These are phyloP conservation scores for Kwoniella europaea DNA, from an alignment of 768 basidiomycete genomes.

Conservation along the genomic window DNA sequence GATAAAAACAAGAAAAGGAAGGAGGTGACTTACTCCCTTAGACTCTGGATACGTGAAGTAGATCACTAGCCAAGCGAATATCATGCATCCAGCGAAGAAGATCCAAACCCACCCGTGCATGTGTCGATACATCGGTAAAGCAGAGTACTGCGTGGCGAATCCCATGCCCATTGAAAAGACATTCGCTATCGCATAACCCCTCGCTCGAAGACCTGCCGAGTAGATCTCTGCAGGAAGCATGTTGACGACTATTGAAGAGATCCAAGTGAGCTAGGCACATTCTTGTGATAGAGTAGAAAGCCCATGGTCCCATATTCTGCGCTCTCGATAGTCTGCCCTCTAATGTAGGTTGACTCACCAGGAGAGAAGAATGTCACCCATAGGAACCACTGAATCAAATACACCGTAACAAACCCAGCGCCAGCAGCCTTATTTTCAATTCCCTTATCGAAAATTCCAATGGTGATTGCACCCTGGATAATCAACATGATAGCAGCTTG, in stretches of 20 bases:
- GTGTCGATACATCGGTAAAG: conserved; percentile 41
- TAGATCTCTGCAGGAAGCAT: conserved; percentile 47
- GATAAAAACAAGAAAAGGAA: too few relatives aligned
- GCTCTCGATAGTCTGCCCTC: too few relatives aligned
- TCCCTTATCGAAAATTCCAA: conserved; percentile 44
- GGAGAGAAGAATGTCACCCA: conserved; percentile 44
- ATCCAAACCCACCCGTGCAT: conserved; percentile 47
- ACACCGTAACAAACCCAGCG: conserved; percentile 40
- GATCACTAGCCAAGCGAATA: conserved; percentile 33
- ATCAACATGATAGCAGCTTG: conserved; percentile 36
- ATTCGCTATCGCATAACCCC: conserved; percentile 44
- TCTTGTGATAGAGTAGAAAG: too few relatives aligned
- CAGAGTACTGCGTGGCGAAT: conserved; percentile 44
- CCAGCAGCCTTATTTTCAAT: conserved; percentile 39
- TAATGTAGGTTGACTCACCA: conserved; percentile 38
- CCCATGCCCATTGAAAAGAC: conserved; percentile 45
- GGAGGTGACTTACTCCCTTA: conserved; percentile 44
- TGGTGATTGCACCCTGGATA: conserved; percentile 33
- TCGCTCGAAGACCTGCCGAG: conserved; percentile 40
- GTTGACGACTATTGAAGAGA: conserved; percentile 33
- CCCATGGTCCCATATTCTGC: too few relatives aligned
- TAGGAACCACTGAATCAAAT: conserved; percentile 44
- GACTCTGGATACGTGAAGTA: conserved; percentile 46
- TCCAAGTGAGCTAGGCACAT: too few relatives aligned
- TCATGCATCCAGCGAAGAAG: conserved; percentile 44